These are phyloP conservation scores for Lactifluus hygrophoroides DNA, from an alignment of 768 basidiomycete species.

Conservation along the genomic window DNA sequence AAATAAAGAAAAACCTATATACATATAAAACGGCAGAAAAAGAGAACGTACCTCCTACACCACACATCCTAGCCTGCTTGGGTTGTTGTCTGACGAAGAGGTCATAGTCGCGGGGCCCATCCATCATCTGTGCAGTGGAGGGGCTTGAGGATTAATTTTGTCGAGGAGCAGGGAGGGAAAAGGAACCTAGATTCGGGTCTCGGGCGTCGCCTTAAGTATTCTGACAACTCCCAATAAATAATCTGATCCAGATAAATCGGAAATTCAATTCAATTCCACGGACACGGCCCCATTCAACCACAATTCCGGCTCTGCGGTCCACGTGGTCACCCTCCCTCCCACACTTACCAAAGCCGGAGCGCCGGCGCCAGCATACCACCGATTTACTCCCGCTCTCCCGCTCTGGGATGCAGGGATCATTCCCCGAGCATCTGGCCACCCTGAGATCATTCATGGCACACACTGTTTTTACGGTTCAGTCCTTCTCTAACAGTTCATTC, in stretches of 20 bases:
- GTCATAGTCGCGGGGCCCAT: conserved; percentile 63
- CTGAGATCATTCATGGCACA: background rate
- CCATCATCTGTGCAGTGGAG: conserved; percentile 11
- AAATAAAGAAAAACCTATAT: background rate
- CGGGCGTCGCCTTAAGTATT: conserved; percentile 17
- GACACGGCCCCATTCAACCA: conserved; percentile 13
- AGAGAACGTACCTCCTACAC: conserved; percentile 61
- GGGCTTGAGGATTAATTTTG: background rate
- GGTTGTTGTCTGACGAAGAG: conserved; percentile 85
- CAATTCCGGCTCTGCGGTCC: conserved; percentile 9
- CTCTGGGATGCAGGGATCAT: background rate
- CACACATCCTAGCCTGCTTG: conserved; percentile 87
- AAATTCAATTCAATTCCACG: conserved; percentile 19
- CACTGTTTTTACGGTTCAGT: background rate
- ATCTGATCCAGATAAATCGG: conserved; percentile 11
- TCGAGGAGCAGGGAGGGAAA: conserved; percentile 16
- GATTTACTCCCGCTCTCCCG: conserved; percentile 4
- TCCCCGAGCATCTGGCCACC: conserved; percentile 3
- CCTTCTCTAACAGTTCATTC: background rate
- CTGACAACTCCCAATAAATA: conserved; percentile 9
- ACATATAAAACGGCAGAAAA: background rate
- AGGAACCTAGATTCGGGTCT: conserved; percentile 16
- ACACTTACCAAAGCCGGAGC: conserved; percentile 8
- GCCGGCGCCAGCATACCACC: conserved; percentile 12
- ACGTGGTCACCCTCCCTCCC: conserved; percentile 12